Conservation (phyloP, 345 rosid species). For the Alliaria petiolata region DNA sequence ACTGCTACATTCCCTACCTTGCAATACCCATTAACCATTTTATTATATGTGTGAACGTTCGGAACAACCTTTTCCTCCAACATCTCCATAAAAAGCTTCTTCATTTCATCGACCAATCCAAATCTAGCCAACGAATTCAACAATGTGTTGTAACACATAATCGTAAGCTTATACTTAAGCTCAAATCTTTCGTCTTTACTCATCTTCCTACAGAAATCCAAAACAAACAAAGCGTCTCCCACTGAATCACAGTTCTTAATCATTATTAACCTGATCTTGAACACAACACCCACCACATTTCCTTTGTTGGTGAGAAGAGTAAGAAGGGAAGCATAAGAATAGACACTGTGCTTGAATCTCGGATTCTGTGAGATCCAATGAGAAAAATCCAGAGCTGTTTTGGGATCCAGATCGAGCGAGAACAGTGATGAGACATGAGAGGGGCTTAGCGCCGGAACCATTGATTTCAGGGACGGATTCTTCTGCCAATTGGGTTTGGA, state of each 20-base stretch:
- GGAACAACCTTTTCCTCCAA: conserved; percentile 45
- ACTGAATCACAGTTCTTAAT: conserved; percentile 42
- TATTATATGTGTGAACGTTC: conserved; percentile 55
- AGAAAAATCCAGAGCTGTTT: conserved; percentile 50
- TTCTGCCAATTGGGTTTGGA: conserved; percentile 56
- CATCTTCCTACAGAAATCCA: conserved; percentile 43
- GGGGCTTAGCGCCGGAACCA: conserved; percentile 44
- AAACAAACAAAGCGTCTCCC: conserved; percentile 37
- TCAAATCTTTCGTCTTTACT: conserved; percentile 34
- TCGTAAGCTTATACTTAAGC: conserved; percentile 42
- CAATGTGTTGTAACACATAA: conserved; percentile 56
- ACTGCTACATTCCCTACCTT: conserved; percentile 57
- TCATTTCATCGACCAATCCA: conserved; percentile 60
- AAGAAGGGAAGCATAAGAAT: conserved; percentile 46
- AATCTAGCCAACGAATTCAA: conserved; percentile 54
- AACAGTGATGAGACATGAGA: conserved; percentile 48
- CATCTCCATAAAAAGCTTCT: conserved; percentile 50
- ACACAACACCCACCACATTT: conserved; percentile 34
- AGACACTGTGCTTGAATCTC: conserved; percentile 47
- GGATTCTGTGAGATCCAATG: conserved; percentile 45
- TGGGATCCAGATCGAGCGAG: conserved; percentile 41
- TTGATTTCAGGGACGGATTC: conserved; percentile 35
- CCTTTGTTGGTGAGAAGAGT: conserved; percentile 38
- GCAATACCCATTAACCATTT: conserved; percentile 71
- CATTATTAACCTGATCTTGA: conserved; percentile 49